Base-by-base conservation (phyloP, 192 early-diverging fungal genomes). In the Radiomyces spectabilis region DNA sequence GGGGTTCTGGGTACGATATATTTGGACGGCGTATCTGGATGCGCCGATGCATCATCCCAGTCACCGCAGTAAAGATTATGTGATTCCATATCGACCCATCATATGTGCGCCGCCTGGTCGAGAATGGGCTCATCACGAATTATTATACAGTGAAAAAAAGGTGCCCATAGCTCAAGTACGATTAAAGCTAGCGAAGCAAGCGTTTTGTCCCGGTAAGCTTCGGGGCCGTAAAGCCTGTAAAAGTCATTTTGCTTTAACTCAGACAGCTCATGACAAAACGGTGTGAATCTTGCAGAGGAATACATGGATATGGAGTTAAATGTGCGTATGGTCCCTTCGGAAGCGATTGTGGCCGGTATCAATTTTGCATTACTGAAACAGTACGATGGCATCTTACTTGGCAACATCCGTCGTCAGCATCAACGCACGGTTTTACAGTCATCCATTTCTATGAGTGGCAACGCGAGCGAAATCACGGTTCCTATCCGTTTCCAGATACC, bases 171-270 rank as follows among this genome's bases (percentile, higher is more conserved):
- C 66, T 15, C 41, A 71, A 18, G 65, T 71, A 2, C 53, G 41
- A 34, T 59, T 46, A 1, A 51, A 39, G 1, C 41, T 71, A 41
- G 51, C 59, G 13, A 56, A 51, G 29, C 59, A 62, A 15, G 59
- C 54, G 0, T 72, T 59, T 35, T 62, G 65, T 25, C 69, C 69
- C 24, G 69, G 69, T 72, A 59, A 63, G 30, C 34, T 25, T 50
- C 18, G 33, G 7, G 21, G 24, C 9, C 3, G 10, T 31, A 31
- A 16, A 30, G n/a, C 18, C 9, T 1, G 1, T 12, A 27, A 4
- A 41, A 4, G 16, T 43, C 12, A 10, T 6, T 43, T 43, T 43
- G n/a, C n/a, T 43, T 43, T 19, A 19, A 48, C n/a, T n/a, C n/a
- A n/a, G n/a, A n/a, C n/a, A n/a, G n/a, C n/a, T n/a, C n/a, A 48